phyloP scores from a whole-genome alignment of 2,329 filamentous ascomycete genomes.

The Rhynchosporium secalis region DNA sequence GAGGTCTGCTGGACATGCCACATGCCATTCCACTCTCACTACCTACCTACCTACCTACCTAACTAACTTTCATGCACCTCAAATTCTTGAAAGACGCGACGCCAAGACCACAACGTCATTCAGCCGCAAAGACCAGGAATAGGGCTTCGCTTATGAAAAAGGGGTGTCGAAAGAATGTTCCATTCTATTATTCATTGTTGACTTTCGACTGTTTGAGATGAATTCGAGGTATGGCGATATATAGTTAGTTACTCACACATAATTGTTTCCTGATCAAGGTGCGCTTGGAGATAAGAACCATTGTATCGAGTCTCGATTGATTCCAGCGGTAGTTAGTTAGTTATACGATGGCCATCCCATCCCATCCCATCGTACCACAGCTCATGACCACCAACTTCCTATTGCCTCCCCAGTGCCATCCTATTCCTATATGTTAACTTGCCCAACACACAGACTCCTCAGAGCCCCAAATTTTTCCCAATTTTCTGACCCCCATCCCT shows the following conservation, averaged over 20 bases:
- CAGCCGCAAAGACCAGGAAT: neutral
- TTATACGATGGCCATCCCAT: neutral
- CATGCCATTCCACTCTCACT: neutral
- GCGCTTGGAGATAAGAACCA: too few relatives aligned
- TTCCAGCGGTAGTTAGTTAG: too few relatives aligned
- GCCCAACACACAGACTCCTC: too few relatives aligned
- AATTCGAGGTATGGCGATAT: neutral
- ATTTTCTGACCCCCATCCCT: too few relatives aligned
- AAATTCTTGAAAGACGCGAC: slow-evolving; percentile 19
- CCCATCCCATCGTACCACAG: neutral
- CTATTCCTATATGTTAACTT: neutral
- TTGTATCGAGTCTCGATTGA: too few relatives aligned
- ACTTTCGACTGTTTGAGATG: neutral
- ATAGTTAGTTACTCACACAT: neutral
- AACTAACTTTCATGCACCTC: neutral
- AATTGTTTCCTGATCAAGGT: too few relatives aligned
- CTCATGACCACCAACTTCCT: neutral
- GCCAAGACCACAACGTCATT: slow-evolving; percentile 20
- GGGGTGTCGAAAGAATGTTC: neutral
- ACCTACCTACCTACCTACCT: too few relatives aligned
- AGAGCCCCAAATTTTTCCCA: too few relatives aligned
- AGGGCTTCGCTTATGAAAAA: slow-evolving; percentile 3
- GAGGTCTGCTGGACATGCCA: slow-evolving; percentile 2
- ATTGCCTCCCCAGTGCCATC: neutral
- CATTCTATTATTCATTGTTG: neutral